A percentile compares a stretch with the other conserved stretches of the same genome.
Conservation (phyloP, 208 protist species). For the Endotrypanum monterogeii region DNA sequence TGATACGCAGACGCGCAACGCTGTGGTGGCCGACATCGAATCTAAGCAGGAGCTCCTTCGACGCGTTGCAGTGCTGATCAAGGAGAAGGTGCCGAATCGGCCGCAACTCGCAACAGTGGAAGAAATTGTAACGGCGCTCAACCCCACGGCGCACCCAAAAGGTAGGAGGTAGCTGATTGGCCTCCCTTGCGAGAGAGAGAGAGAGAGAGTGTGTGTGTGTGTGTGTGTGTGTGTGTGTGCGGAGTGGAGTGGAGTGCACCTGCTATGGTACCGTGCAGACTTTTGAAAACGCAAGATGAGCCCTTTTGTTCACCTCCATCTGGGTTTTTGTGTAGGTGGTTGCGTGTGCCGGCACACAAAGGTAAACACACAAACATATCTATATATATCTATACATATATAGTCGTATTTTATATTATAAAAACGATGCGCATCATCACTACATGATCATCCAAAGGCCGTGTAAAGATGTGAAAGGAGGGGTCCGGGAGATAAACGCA, state of each 20-base stretch:
- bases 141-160: slow-evolving; percentile 41
- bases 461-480: neutral
- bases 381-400: neutral
- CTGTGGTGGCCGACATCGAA: slow-evolving; percentile 57
- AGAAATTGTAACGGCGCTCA: slow-evolving; percentile 40
- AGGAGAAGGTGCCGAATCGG: slow-evolving; percentile 42
- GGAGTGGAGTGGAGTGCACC: neutral
- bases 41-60: slow-evolving; percentile 79
- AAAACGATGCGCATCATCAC: neutral
- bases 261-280: neutral
- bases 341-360: neutral
- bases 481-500: neutral
- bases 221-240: no score
- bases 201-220: no score
- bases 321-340: neutral
- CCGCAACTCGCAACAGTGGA: slow-evolving; percentile 44
- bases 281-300: neutral
- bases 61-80: slow-evolving; percentile 72
- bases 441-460: neutral
- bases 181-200: neutral
- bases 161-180: slow-evolving; percentile 18
- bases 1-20: slow-evolving; percentile 72
- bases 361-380: neutral
- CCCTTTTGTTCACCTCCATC: neutral
- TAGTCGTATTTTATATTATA: neutral